Evolutionary conservation across 192 early-diverging fungal species (phyloP).

Genomic region (Coemansia sp.): DNA sequence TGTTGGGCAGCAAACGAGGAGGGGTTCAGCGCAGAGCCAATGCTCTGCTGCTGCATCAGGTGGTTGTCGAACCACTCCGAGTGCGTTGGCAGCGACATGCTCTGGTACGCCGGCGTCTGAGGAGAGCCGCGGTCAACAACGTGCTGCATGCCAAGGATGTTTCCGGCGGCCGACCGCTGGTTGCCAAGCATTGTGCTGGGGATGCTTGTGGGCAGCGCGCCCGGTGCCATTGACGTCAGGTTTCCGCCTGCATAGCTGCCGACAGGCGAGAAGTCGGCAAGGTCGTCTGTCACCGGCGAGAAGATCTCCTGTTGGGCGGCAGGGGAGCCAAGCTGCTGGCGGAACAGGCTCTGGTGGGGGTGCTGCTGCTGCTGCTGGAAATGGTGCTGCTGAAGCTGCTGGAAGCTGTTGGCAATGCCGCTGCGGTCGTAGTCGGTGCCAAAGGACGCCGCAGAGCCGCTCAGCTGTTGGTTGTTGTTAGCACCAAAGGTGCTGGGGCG

Average conservation of each 20-base stretch:
- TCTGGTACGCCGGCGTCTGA: slow-evolving; percentile 54
- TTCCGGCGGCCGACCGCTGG: slow-evolving; percentile 35
- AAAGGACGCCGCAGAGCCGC: slow-evolving; percentile 41
- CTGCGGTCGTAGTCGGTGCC: slow-evolving; percentile 50
- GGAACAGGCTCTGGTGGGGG: slow-evolving; percentile 45
- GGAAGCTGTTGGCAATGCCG: slow-evolving; percentile 49
- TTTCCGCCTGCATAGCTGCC: slow-evolving; percentile 41
- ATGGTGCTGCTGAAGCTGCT: slow-evolving; percentile 55
- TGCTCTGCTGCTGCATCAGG: slow-evolving; percentile 57
- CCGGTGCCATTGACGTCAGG: slow-evolving; percentile 42
- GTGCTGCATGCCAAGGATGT: slow-evolving; percentile 45
- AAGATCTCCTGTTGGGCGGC: slow-evolving; percentile 38
- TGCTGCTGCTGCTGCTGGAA: slow-evolving; percentile 35
- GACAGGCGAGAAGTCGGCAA: slow-evolving; percentile 36
- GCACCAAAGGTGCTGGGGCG: slow-evolving; percentile 16
- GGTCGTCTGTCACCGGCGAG: slow-evolving; percentile 40
- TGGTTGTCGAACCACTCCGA: slow-evolving; percentile 55
- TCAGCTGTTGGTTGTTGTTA: slow-evolving; percentile 28
- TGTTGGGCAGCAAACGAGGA: slow-evolving; percentile 46
- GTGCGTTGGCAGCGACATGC: slow-evolving; percentile 61
- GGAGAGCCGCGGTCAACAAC: slow-evolving; percentile 42
- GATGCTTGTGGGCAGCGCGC: slow-evolving; percentile 44
- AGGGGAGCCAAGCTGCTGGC: slow-evolving; percentile 44
- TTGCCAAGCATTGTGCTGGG: slow-evolving; percentile 38
- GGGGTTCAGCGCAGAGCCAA: slow-evolving; percentile 57